These are phyloP conservation scores for Halenospora varia DNA, from an alignment of 495 filamentous ascomycete genomes.

Conservation along the genomic window DNA sequence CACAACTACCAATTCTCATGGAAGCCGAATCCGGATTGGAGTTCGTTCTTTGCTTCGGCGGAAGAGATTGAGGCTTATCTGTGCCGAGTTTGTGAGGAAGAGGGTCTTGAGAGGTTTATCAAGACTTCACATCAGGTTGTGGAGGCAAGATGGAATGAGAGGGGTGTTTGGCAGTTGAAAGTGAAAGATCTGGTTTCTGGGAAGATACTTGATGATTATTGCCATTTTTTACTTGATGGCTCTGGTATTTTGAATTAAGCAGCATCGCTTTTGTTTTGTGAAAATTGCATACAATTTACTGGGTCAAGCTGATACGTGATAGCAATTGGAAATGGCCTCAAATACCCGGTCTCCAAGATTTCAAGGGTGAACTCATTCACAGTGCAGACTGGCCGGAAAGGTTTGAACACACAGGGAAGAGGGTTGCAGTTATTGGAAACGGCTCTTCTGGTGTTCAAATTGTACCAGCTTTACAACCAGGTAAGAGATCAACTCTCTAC, in stretches of 20 bases:
- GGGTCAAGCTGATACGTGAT: not conserved
- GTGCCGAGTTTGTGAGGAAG: conserved; percentile 45
- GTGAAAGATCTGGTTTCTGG: conserved; percentile 1
- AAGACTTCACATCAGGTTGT: conserved; percentile 21
- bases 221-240: conserved; percentile 10
- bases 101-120: conserved; percentile 47
- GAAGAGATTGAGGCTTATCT: conserved; percentile 58
- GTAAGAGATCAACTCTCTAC: too few species aligned
- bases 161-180: conserved; percentile 6
- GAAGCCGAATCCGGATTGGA: conserved; percentile 53
- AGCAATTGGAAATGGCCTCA: conserved; percentile 47
- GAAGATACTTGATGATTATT: conserved; percentile 1
- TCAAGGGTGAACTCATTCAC: conserved; percentile 15
- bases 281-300: not conserved
- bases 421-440: conserved; percentile 34
- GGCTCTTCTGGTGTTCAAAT: conserved; percentile 53
- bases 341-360: conserved; percentile 7
- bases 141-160: conserved; percentile 12
- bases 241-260: conserved; percentile 15
- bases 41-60: conserved; percentile 50
- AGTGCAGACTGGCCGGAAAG: conserved; percentile 32
- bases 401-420: conserved; percentile 38
- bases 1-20: conserved; percentile 54
- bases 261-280: not conserved
- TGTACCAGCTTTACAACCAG: conserved; percentile 55